These are phyloP conservation scores for Sarocladiaceae sp. DNA, from an alignment of 2,329 filamentous ascomycete species.

Conservation along the genomic window DNA sequence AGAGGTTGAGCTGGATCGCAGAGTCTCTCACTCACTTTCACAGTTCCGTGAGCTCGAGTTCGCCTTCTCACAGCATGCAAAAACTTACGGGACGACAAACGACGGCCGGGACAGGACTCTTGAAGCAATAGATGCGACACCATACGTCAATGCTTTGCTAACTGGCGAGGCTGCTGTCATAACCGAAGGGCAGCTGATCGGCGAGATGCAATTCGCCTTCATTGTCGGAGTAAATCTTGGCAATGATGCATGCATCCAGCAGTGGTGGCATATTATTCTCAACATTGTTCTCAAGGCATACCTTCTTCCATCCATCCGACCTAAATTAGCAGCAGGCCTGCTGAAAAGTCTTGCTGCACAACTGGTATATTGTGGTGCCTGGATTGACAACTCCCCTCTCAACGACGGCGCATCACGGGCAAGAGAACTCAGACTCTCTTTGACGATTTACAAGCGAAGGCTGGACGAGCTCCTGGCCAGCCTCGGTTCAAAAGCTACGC, in stretches of 20 bases:
- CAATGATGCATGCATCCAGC: slow-evolving; percentile 56
- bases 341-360: slow-evolving; percentile 51
- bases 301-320: slow-evolving; percentile 36
- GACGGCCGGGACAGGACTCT: slow-evolving; percentile 35
- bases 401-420: slow-evolving; percentile 28
- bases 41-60: slow-evolving; percentile 41
- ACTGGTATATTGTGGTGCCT: slow-evolving; percentile 46
- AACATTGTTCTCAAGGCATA: slow-evolving; percentile 48
- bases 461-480: slow-evolving; percentile 42
- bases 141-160: slow-evolving; percentile 39
- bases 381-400: slow-evolving; percentile 41
- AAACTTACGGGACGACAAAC: slow-evolving; percentile 35
- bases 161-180: slow-evolving; percentile 19
- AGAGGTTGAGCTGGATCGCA: slow-evolving; percentile 35
- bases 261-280: slow-evolving; percentile 56
- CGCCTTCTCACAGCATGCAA: slow-evolving; percentile 37
- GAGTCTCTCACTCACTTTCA: slow-evolving; percentile 27
- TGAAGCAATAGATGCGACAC: slow-evolving; percentile 44
- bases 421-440: slow-evolving; percentile 37
- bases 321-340: slow-evolving; percentile 41
- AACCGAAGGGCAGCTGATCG: slow-evolving; percentile 42
- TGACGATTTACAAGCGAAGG: slow-evolving; percentile 51
- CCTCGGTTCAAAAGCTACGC: slow-evolving; percentile 20
- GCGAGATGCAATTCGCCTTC: slow-evolving; percentile 58
- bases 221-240: slow-evolving; percentile 53